phyloP scores from a whole-genome alignment of 2,329 filamentous ascomycete species.

The Pleomassaria siparia region DNA sequence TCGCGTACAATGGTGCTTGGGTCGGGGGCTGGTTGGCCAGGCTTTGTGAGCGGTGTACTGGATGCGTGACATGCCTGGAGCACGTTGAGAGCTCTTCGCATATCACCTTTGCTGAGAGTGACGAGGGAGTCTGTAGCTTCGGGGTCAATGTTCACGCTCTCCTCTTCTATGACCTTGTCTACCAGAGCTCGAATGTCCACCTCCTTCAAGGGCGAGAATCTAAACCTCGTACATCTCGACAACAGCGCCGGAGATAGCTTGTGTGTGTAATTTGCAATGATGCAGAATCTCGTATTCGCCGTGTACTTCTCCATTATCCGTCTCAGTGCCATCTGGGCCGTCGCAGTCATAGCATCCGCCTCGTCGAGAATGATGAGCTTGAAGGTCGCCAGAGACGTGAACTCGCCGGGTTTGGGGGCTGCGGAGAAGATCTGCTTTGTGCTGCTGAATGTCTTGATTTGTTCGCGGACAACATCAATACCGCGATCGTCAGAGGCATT shows the following conservation, averaged over 20 bases:
- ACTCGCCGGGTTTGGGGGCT: slow-evolving; percentile 51
- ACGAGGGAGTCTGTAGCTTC: slow-evolving; percentile 85
- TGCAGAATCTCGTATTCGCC: slow-evolving; percentile 94
- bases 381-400: slow-evolving; percentile 66
- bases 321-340: slow-evolving; percentile 94
- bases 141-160: slow-evolving; percentile 77
- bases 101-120: slow-evolving; percentile 87
- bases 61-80: slow-evolving; percentile 95
- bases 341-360: slow-evolving; percentile 99
- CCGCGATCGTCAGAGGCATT: slow-evolving; percentile 97
- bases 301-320: slow-evolving; percentile 99
- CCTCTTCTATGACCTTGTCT: slow-evolving; percentile 85
- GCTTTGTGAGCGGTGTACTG: slow-evolving; percentile 62
- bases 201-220: slow-evolving; percentile 92
- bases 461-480: slow-evolving; percentile 92
- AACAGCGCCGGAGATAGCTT: slow-evolving; percentile 92
- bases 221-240: slow-evolving; percentile 90
- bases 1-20: slow-evolving; percentile 71
- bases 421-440: slow-evolving; percentile 96
- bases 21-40: slow-evolving; percentile 49
- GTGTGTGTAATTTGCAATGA: slow-evolving; percentile 98
- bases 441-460: slow-evolving; percentile 98
- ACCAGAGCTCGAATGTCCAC: slow-evolving; percentile 81
- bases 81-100: slow-evolving; percentile 92
- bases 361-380: slow-evolving; percentile 98